A percentile compares a stretch with the other conserved stretches of the same genome.
Evolutionary conservation across 2,329 filamentous ascomycete species (phyloP).

Genomic region (Botryotinia globosa): DNA sequence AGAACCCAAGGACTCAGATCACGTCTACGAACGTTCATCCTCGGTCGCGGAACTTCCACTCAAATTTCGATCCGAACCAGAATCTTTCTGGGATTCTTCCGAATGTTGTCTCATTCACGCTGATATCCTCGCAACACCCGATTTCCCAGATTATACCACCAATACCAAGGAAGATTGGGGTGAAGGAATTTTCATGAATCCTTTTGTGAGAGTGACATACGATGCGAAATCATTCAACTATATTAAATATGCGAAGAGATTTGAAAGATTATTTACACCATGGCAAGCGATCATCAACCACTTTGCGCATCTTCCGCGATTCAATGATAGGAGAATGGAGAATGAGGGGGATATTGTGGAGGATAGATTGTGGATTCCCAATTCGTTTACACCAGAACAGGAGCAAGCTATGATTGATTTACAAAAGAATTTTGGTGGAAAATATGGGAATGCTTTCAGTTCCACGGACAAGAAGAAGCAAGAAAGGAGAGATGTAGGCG

Average conservation of each 20-base stretch:
- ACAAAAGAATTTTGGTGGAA: slow-evolving; percentile 29
- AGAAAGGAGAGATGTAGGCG: slow-evolving; percentile 25
- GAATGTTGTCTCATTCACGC: slow-evolving; percentile 61
- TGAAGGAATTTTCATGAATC: slow-evolving; percentile 69
- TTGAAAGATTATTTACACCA: slow-evolving; percentile 62
- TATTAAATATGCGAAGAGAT: slow-evolving; percentile 58
- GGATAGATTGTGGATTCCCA: slow-evolving; percentile 50
- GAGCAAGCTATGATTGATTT: slow-evolving; percentile 19
- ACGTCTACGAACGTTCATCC: slow-evolving; percentile 24
- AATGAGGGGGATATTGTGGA: slow-evolving; percentile 53
- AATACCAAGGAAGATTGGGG: slow-evolving; percentile 34
- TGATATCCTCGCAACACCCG: slow-evolving; percentile 42
- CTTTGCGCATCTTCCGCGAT: slow-evolving; percentile 54
- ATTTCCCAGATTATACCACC: slow-evolving; percentile 17
- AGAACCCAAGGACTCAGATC: neutral
- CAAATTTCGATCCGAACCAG: slow-evolving; percentile 55
- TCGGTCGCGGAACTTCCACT: slow-evolving; percentile 25
- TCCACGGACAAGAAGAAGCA: slow-evolving; percentile 15
- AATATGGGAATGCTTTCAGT: slow-evolving; percentile 11
- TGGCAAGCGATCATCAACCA: slow-evolving; percentile 58
- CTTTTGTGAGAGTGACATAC: slow-evolving; percentile 71
- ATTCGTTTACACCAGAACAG: slow-evolving; percentile 34
- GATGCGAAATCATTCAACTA: slow-evolving; percentile 54
- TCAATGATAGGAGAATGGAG: slow-evolving; percentile 60
- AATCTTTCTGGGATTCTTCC: slow-evolving; percentile 60